Evolutionary conservation across 75 land plant species (phyloP).

Genomic region (Picea sitchensis): DNA sequence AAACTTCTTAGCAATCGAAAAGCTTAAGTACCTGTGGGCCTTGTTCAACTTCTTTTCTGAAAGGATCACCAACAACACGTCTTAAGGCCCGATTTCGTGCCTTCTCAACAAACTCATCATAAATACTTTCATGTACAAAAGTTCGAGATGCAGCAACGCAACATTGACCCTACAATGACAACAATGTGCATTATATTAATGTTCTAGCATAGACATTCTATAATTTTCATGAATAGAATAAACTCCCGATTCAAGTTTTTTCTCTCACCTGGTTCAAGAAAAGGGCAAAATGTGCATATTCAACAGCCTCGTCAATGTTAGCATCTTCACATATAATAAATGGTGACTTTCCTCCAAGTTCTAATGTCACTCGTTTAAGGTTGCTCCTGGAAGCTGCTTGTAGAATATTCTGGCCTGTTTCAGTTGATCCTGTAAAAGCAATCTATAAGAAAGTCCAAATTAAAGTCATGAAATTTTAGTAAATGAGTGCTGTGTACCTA

Average conservation of each 20-base stretch:
- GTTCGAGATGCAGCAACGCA: constrained; percentile 95
- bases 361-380: constrained; percentile 39
- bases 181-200: no score
- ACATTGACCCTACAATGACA: constrained; percentile 58
- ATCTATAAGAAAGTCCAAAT: background rate
- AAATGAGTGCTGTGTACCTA: no score
- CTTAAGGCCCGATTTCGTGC: constrained; percentile 72
- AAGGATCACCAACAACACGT: constrained; percentile 94
- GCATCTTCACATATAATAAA: constrained; percentile 42
- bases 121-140: constrained; percentile 86
- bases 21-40: constrained; percentile 75
- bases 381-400: constrained; percentile 45
- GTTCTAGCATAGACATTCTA: no score
- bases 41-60: constrained; percentile 76
- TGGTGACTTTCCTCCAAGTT: constrained; percentile 50
- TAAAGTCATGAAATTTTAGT: no score
- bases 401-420: constrained; percentile 25
- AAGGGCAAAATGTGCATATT: constrained; percentile 36
- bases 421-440: constrained; percentile 33
- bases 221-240: no score
- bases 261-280: constrained; percentile 28
- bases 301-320: constrained; percentile 35
- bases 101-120: constrained; percentile 91
- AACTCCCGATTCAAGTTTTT: no score
- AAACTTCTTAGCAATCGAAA: no score